phyloP scores from a whole-genome alignment of 352 stramenopile genomes.

The Globisporangium cylindrosporum region DNA sequence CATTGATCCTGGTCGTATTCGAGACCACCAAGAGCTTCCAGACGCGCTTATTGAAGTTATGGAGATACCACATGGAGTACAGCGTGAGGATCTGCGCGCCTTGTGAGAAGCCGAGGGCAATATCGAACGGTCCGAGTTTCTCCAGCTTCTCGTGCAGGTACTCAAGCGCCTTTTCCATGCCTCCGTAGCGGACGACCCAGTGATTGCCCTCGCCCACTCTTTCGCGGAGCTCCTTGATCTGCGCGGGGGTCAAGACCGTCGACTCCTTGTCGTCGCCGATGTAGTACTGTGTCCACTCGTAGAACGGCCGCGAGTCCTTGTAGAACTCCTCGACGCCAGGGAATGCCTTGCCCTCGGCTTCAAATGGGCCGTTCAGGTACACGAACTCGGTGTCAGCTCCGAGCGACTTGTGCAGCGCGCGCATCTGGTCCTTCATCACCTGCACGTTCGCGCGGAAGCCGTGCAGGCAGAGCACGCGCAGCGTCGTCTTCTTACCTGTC shows the following conservation, averaged over 20 bases:
- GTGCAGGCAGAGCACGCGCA: constrained; percentile 59
- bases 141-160: constrained; percentile 53
- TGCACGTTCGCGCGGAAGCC: constrained; percentile 39
- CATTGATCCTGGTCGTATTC: constrained; percentile 26
- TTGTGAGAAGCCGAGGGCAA: constrained; percentile 73
- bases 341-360: constrained; percentile 32
- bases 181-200: constrained; percentile 26
- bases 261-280: constrained; percentile 24
- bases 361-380: constrained; percentile 30
- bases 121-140: constrained; percentile 56
- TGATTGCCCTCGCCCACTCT: background rate
- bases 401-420: background rate
- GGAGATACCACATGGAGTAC: constrained; percentile 53
- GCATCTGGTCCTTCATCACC: constrained; percentile 4
- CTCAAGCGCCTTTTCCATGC: constrained; percentile 29
- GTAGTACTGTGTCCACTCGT: constrained; percentile 36
- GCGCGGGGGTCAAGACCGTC: constrained; percentile 14
- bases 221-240: background rate
- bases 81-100: constrained; percentile 62
- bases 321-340: constrained; percentile 30
- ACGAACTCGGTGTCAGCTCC: background rate
- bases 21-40: constrained; percentile 52
- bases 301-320: constrained; percentile 28
- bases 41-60: constrained; percentile 26
- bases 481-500: too few relatives aligned